Conservation (phyloP, 2,329 filamentous ascomycete species). For the Aspergillus phoenicis region DNA sequence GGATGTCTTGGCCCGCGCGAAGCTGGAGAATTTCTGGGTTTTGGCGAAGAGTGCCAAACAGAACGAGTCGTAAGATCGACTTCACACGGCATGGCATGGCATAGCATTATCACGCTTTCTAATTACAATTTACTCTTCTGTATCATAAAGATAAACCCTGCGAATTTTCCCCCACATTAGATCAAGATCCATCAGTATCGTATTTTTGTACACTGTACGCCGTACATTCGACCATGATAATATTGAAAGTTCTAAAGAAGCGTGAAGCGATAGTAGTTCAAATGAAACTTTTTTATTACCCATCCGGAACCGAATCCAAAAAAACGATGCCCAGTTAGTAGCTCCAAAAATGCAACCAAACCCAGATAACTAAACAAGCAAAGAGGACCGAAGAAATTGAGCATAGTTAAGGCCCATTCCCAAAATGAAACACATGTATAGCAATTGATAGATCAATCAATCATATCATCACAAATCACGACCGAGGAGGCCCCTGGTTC, state of each 20-base stretch:
- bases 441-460: not conserved
- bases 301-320: not conserved
- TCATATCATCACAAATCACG: constrained; percentile 19
- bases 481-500: constrained; percentile 32
- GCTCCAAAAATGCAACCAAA: constrained; percentile 27
- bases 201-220: constrained; percentile 4
- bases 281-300: constrained; percentile 1
- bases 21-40: constrained; percentile 96
- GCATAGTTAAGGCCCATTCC: too few species aligned
- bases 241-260: not conserved
- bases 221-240: not conserved
- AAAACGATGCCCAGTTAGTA: constrained; percentile 9
- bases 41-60: constrained; percentile 70
- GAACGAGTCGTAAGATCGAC: constrained; percentile 27
- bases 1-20: constrained; percentile 74
- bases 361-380: not conserved
- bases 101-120: not conserved
- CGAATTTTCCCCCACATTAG: not conserved
- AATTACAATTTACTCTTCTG: not conserved
- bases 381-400: not conserved
- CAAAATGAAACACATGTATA: constrained; percentile 7
- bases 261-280: too few species aligned
- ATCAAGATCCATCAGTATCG: not conserved
- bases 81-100: not conserved
- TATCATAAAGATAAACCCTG: not conserved